Evolutionary conservation across 805 yeast genomes (phyloP), one percentile per base, ranked within the genome.

Genomic region (Wickerhamiella vanderwaltii): DNA sequence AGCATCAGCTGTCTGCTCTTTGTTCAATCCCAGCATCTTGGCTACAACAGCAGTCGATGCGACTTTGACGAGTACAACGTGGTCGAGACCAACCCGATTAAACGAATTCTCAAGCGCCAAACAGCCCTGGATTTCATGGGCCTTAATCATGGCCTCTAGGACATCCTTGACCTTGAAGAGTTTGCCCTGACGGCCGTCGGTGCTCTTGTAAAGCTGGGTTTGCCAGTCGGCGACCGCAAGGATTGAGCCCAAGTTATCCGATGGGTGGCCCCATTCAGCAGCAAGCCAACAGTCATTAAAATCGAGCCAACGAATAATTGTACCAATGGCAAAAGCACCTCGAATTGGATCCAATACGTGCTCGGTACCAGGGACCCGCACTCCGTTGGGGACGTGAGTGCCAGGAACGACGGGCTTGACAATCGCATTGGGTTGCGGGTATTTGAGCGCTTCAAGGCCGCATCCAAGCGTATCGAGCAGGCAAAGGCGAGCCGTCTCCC

Each of bases 251-350:
- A 73, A 51, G 55, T 73, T 73, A 52, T 73, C 79, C 24, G 75
- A 69, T 18, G 79, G 79, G 55, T 73, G 79, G 3, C 79, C 79
- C 79, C 79, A 73, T 55, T 74, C 79, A n/a, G 77, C 77, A 37
- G 79, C 79, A 30, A 73, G 57, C 79, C 79, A 73, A 56, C 79
- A 73, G 53, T 73, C 79, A 47, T 73, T 73, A 60, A 66, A 73
- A 49, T 73, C 79, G 43, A 73, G 58, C 79, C 79, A 73, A 44
- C 79, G 64, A 50, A 73, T 71, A 44, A 68, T 56, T 16, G 77
- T 68, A 7, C 78, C 78, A 45, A 72, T 69, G 31, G 71, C 60
- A 59, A 73, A 73, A 15, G 78, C 77, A 32, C 73, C 79, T 43
- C 72, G 66, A 32, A 73, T 61, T 13, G 79, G 79, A 53, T 74